Evolutionary conservation across 2,329 filamentous ascomycete genomes (phyloP), one percentile per base, ranked within the genome.

Genomic region (Raffaelea arxii): DNA sequence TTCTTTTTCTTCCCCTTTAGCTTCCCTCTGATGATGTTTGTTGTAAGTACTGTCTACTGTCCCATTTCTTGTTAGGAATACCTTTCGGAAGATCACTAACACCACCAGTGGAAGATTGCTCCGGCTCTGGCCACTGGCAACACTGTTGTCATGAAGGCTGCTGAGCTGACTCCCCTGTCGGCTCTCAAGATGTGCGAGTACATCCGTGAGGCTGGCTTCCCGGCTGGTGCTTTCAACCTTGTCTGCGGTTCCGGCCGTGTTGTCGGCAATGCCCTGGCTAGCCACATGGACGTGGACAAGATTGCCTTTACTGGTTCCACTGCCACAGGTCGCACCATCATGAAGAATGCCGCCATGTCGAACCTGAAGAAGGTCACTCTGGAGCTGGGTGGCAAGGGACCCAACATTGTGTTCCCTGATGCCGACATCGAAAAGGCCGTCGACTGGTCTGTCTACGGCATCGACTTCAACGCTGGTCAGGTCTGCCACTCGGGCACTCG

Each of bases 41-140:
- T 79, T 4, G n/a, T n/a, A n/a, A n/a, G n/a, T n/a, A n/a, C n/a
- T n/a, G n/a, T n/a, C n/a, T n/a, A n/a, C n/a, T n/a, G n/a, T n/a
- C n/a, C n/a, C n/a, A n/a, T n/a, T n/a, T n/a, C n/a, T n/a, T n/a
- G n/a, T n/a, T n/a, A n/a, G n/a, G n/a, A n/a, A n/a, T n/a, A n/a
- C n/a, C n/a, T n/a, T n/a, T n/a, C n/a, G n/a, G n/a, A n/a, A n/a
- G n/a, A n/a, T n/a, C n/a, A n/a, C n/a, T n/a, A n/a, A n/a, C n/a
- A n/a, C n/a, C n/a, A n/a, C n/a, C n/a, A n/a, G n/a, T 85, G 83
- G 82, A 88, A 88, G 60, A 71, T 88, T 53, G 84, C 82, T 19
- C 84, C 85, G 14, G 78, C 78, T n/a, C 59, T 82, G 37, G 77
- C 76, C 44, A 74, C 76, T 51, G 79, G 79, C 49, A 82, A 82